Conservation (phyloP, 2,329 filamentous ascomycete species). For the Berkeleyomyces basicola region DNA sequence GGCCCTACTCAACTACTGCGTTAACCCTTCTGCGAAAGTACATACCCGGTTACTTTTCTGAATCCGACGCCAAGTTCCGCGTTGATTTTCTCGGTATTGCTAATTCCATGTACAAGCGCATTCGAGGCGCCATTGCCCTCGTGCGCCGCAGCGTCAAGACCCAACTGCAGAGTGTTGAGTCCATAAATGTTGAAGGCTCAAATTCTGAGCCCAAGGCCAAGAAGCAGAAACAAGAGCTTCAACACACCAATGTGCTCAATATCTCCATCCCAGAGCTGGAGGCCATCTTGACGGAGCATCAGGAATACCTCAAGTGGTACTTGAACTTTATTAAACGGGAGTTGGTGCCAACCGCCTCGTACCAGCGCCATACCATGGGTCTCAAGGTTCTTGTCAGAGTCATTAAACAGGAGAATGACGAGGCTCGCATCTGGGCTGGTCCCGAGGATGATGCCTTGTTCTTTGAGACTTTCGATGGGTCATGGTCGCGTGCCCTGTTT, state of each 20-base stretch:
- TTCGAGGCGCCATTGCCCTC: constrained; percentile 48
- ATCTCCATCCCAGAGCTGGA: constrained; percentile 24
- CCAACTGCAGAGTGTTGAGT: constrained; percentile 21
- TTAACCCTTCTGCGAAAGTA: constrained; percentile 47
- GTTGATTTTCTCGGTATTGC: constrained; percentile 62
- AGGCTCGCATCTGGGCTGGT: constrained; percentile 25
- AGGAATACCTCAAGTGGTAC: constrained; percentile 59
- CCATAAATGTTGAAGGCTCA: constrained; percentile 20
- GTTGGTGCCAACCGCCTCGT: constrained; percentile 65
- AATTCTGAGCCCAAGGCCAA: constrained; percentile 11
- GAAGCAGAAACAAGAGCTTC: constrained; percentile 20
- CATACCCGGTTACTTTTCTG: constrained; percentile 57
- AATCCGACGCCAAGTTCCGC: constrained; percentile 73
- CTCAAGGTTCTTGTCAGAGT: constrained; percentile 53
- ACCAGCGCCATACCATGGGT: constrained; percentile 73
- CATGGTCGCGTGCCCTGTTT: constrained; percentile 47
- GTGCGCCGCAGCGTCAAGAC: constrained; percentile 29
- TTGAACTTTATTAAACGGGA: constrained; percentile 54
- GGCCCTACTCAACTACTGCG: constrained; percentile 47
- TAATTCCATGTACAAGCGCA: constrained; percentile 59
- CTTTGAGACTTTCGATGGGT: constrained; percentile 28
- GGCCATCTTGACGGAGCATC: constrained; percentile 32
- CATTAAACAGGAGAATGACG: constrained; percentile 52
- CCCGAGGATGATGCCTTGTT: constrained; percentile 25
- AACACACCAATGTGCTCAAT: constrained; percentile 25